These are phyloP conservation scores for Annulohypoxylon truncatum DNA, from an alignment of 2,329 filamentous ascomycete genomes.

Conservation along the genomic window DNA sequence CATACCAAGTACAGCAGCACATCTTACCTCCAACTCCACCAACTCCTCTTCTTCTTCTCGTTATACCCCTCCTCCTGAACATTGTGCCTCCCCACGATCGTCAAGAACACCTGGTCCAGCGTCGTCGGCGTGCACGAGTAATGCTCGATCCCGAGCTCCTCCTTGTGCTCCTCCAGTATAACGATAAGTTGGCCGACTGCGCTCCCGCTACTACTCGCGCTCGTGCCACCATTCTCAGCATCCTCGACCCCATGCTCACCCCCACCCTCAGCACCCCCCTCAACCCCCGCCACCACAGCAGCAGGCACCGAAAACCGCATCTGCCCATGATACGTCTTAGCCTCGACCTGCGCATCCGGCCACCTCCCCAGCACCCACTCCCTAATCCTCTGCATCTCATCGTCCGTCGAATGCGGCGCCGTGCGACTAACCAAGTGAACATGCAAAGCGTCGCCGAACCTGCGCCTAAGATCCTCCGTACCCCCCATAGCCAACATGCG, in stretches of 20 bases:
- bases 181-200: conserved; percentile 78
- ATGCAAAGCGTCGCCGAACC: conserved; percentile 82
- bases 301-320: conserved; percentile 83
- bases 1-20: no score
- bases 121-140: conserved; percentile 90
- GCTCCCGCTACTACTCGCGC: conserved; percentile 48
- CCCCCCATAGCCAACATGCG: conserved; percentile 88
- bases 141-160: conserved; percentile 78
- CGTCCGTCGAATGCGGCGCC: conserved; percentile 77
- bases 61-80: conserved; percentile 74
- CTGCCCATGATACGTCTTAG: conserved; percentile 85
- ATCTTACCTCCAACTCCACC: conserved; percentile 41
- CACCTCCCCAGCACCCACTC: conserved; percentile 73
- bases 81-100: conserved; percentile 83
- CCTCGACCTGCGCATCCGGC: conserved; percentile 74
- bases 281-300: conserved; percentile 50
- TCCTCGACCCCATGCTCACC: background rate
- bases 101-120: conserved; percentile 89
- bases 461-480: conserved; percentile 75
- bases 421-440: conserved; percentile 82
- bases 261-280: background rate
- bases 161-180: conserved; percentile 76
- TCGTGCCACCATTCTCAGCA: background rate
- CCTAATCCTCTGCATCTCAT: conserved; percentile 75
- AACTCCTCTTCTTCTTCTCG: conserved; percentile 45